Evolutionary conservation across 2,329 filamentous ascomycete genomes (phyloP).

Genomic region (Arthrinium puccinioides): DNA sequence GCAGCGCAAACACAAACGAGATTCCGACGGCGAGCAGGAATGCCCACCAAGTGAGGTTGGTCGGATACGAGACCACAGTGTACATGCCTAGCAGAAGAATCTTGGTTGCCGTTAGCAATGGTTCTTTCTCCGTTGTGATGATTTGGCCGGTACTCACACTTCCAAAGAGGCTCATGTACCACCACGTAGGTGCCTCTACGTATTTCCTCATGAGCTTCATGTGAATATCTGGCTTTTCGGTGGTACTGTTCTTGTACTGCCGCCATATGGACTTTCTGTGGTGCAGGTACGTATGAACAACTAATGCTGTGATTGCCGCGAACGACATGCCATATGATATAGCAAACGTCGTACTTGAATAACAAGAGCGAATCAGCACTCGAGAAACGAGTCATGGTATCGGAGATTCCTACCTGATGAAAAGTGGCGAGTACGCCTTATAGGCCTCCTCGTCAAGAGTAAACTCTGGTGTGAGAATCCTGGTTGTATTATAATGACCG

Average conservation of each 20-base stretch:
- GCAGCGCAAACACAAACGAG: conserved; percentile 56
- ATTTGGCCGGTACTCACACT: conserved; percentile 32
- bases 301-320: conserved; percentile 60
- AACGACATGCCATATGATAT: conserved; percentile 66
- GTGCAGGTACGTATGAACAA: conserved; percentile 62
- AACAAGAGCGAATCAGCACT: conserved; percentile 20
- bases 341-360: conserved; percentile 67
- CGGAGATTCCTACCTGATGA: conserved; percentile 40
- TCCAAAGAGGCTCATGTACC: conserved; percentile 52
- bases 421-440: conserved; percentile 59
- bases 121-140: not conserved
- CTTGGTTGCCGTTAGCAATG: conserved; percentile 22
- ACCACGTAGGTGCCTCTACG: conserved; percentile 55
- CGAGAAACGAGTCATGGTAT: not conserved
- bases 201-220: conserved; percentile 60
- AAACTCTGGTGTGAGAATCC: conserved; percentile 53
- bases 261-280: conserved; percentile 60
- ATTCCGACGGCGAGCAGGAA: conserved; percentile 61
- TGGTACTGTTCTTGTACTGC: conserved; percentile 52
- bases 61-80: conserved; percentile 53
- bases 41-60: conserved; percentile 66
- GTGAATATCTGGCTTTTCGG: conserved; percentile 55
- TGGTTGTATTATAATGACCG: conserved; percentile 53
- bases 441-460: conserved; percentile 59
- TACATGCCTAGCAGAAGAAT: conserved; percentile 47